A percentile compares a stretch with the other conserved stretches of the same genome.
These are phyloP conservation scores for Solanum ossicruentum DNA, from an alignment of 257 asterid species.

Conservation along the genomic window DNA sequence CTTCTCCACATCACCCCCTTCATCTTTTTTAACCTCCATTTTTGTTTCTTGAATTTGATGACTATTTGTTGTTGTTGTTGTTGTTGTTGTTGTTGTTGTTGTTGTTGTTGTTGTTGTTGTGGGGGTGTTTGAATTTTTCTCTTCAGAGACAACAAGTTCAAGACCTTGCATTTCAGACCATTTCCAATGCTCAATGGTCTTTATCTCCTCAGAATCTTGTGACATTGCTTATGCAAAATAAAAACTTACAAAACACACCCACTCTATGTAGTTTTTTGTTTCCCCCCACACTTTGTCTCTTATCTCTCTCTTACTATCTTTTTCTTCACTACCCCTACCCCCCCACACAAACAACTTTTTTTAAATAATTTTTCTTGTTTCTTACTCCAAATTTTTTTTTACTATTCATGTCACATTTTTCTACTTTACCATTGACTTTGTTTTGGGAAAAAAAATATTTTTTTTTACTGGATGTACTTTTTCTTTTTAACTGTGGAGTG, in stretches of 20 bases:
- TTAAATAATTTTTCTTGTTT: not conserved
- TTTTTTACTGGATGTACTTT: not conserved
- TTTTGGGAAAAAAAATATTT: not conserved
- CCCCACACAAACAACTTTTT: not conserved
- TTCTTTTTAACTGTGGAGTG: not conserved
- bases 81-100: not conserved
- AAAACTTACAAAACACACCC: constrained; percentile 1
- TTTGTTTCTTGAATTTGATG: not conserved
- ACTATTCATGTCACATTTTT: not conserved
- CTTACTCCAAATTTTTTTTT: not conserved
- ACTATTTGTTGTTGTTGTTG: not conserved
- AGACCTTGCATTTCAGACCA: constrained; percentile 80
- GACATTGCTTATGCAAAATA: constrained; percentile 36
- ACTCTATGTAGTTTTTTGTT: not conserved
- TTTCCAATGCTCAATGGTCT: constrained; percentile 55
- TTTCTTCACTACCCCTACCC: not conserved
- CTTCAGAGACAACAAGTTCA: constrained; percentile 39
- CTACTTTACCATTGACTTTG: not conserved
- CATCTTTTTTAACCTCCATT: constrained; percentile 34
- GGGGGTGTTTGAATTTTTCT: not conserved
- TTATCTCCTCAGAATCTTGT: constrained; percentile 46
- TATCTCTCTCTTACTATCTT: constrained; percentile 12
- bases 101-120: not conserved
- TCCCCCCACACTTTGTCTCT: not conserved
- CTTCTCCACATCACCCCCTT: constrained; percentile 26